Percentiles rank a stretch among this genome's conserved stretches.
phyloP scores from a whole-genome alignment of 257 asterid species.

The Penstemon newberryi region DNA sequence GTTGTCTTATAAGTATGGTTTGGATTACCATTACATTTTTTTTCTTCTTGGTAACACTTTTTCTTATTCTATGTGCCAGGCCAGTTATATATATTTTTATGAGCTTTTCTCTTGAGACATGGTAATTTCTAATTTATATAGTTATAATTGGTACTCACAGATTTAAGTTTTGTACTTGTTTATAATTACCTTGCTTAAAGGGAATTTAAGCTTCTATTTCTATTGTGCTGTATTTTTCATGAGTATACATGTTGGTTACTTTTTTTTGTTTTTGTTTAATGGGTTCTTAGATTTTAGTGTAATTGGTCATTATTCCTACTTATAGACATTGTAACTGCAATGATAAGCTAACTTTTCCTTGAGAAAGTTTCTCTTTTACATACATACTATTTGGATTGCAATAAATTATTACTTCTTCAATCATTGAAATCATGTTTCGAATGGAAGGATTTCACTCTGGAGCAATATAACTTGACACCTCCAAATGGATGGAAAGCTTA shows the following conservation, averaged over 20 bases:
- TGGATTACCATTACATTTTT: neutral
- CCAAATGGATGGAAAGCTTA: constrained; percentile 96
- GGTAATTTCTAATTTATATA: too few species aligned
- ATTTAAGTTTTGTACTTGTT: too few species aligned
- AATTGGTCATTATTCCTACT: neutral
- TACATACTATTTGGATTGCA: constrained; percentile 15
- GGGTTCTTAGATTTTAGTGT: neutral
- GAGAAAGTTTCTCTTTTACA: neutral
- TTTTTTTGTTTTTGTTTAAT: neutral
- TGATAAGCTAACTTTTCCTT: constrained; percentile 1
- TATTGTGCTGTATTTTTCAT: neutral
- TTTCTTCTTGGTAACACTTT: neutral
- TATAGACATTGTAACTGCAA: neutral
- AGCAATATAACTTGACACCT: constrained; percentile 76
- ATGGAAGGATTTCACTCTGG: constrained; percentile 80
- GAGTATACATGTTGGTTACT: neutral
- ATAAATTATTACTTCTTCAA: neutral
- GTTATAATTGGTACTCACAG: too few species aligned
- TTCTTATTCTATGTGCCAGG: too few species aligned
- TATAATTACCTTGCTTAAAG: neutral
- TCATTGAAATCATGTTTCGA: constrained; percentile 20
- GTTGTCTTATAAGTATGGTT: neutral
- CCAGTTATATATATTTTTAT: too few species aligned
- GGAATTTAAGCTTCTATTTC: too few species aligned
- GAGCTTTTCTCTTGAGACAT: too few species aligned